Evolutionary conservation across 805 yeast species (phyloP), one percentile per base, ranked within the genome.

Genomic region (Cyberlindnera mrakii): DNA sequence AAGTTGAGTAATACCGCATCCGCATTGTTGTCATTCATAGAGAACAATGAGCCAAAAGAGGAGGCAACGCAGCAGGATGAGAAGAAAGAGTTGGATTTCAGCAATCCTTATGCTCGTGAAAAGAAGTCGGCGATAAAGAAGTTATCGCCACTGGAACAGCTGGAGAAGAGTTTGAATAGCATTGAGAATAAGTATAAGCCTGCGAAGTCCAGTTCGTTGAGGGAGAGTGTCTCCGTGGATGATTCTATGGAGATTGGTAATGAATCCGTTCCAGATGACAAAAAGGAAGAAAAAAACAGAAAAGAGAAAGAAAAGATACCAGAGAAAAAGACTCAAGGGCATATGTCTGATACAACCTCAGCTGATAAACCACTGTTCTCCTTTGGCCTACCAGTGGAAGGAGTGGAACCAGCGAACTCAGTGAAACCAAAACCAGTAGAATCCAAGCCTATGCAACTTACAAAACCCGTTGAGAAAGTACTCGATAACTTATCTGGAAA

Each of bases 1-100:
- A 64, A 62, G 45, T 42, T 70, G 41, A 72, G 77, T 47, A 67
- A 64, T 30, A 70, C 80, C 0, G 80, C 80, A 1, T 62, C 73
- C 40, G 71, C 79, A 1, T 58, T 75, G 38, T 54, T 75, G 35
- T 71, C 78, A 4, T 58, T 72, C 35, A 52, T 73, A n/a, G 70
- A 66, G 30, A 54, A 53, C n/a, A 51, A 54, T 7, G 57, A 53
- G 9, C 49, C 30, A 4, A 45, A 43, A 7, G 17, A 41, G 18
- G 43, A 46, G 33, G 35, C 47, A 35, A 38, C 30, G 17, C 29
- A 35, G 7, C 42, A 38, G 16, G 38, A 37, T 30, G 31, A 33
- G 18, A 27, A 42, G 33, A 35, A 47, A 30, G 45, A 44, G 29
- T 41, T 57, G 14, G 55, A 62, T 35, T 56, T 56, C 37, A 49